Evolutionary conservation across 73 alveolate genomes (phyloP).

Genomic region (Blepharisma japonicum): DNA sequence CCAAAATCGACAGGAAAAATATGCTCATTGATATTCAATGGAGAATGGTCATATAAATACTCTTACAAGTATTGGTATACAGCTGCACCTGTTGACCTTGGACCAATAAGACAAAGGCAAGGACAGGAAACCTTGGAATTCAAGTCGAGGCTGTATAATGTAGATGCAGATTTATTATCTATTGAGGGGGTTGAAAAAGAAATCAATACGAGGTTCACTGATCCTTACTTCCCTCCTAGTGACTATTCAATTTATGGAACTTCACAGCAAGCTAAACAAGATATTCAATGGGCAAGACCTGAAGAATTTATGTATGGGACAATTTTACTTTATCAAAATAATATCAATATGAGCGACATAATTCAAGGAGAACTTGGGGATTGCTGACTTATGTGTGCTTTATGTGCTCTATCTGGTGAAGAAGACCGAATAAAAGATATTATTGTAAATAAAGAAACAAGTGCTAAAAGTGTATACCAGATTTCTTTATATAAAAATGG

Average conservation of each 20-base stretch:
- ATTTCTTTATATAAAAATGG: constrained; percentile 66
- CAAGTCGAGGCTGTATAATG: too few species aligned
- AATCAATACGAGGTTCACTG: not conserved
- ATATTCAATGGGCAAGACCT: not conserved
- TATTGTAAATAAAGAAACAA: not conserved
- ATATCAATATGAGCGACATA: constrained; percentile 80
- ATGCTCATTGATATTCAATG: too few species aligned
- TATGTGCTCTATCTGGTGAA: constrained; percentile 70
- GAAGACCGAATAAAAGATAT: not conserved
- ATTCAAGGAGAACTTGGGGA: constrained; percentile 77
- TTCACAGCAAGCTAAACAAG: not conserved
- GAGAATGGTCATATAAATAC: too few species aligned
- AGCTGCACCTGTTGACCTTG: too few species aligned
- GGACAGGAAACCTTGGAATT: too few species aligned
- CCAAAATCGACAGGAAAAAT: too few species aligned
- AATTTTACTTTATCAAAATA: constrained; percentile 55
- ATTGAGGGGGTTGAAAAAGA: too few species aligned
- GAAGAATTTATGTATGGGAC: not conserved
- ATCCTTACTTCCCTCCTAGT: constrained; percentile 8
- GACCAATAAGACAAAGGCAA: too few species aligned
- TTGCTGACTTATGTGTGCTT: constrained; percentile 82
- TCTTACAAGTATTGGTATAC: too few species aligned
- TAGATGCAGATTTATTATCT: too few species aligned
- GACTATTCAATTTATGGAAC: constrained; percentile 3
- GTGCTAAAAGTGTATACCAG: not conserved